These are phyloP conservation scores for Debaryomyces nepalensis DNA, from an alignment of 1,139 yeast species.

Conservation along the genomic window DNA sequence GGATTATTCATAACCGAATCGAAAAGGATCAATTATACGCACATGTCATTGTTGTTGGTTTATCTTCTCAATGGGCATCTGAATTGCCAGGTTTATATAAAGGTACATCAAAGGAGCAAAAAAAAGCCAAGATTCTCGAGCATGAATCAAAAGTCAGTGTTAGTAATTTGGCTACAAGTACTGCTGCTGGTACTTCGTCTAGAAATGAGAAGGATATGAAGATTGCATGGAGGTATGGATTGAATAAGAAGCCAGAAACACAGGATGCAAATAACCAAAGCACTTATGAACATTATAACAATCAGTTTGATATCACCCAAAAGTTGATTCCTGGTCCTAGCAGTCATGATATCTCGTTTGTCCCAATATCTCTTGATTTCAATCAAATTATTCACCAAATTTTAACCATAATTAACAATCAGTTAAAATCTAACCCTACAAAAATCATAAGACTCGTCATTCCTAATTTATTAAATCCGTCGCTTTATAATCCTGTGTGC, in stretches of 20 bases:
- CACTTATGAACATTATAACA: slow-evolving; percentile 56
- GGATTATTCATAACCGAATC: slow-evolving; percentile 69
- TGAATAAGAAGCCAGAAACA: slow-evolving; percentile 46
- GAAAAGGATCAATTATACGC: slow-evolving; percentile 41
- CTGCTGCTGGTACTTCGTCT: slow-evolving; percentile 22
- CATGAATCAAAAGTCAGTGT: slow-evolving; percentile 71
- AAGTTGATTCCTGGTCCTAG: slow-evolving; percentile 70
- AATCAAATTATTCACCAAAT: slow-evolving; percentile 43
- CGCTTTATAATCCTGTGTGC: slow-evolving; percentile 63
- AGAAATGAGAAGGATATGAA: slow-evolving; percentile 56
- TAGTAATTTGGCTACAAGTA: slow-evolving; percentile 54
- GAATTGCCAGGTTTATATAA: slow-evolving; percentile 82
- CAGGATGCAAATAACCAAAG: slow-evolving; percentile 21
- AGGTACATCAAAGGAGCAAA: slow-evolving; percentile 70
- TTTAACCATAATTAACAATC: slow-evolving; percentile 42
- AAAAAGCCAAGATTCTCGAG: slow-evolving; percentile 59
- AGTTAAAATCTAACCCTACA: slow-evolving; percentile 33
- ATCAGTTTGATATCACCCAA: slow-evolving; percentile 79
- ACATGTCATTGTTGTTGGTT: slow-evolving; percentile 72
- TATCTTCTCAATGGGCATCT: slow-evolving; percentile 62
- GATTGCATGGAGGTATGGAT: slow-evolving; percentile 88
- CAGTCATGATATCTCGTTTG: slow-evolving; percentile 59
- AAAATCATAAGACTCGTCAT: slow-evolving; percentile 67
- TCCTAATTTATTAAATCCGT: slow-evolving; percentile 82
- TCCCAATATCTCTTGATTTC: slow-evolving; percentile 41